Conservation (phyloP, 176 grass and related monocot species). For the Musa schizocarpa region DNA sequence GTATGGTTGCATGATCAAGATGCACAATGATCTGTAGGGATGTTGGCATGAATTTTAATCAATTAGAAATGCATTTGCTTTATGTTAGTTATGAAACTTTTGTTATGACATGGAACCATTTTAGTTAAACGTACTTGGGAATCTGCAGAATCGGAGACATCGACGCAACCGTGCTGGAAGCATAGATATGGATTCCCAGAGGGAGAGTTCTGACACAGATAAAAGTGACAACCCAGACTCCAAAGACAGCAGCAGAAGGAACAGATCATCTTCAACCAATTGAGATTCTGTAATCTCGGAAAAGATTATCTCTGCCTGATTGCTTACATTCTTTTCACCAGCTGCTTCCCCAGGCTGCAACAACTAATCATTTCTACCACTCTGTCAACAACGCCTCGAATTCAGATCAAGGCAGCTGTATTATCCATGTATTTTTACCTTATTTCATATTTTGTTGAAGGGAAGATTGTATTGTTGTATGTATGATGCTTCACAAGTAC, state of each 20-base stretch:
- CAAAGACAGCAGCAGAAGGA: slow-evolving; percentile 37
- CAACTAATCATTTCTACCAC: neutral
- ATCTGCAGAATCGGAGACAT: slow-evolving; percentile 74
- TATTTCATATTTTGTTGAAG: neutral
- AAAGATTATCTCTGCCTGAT: neutral
- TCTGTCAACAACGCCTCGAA: neutral
- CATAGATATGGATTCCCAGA: slow-evolving; percentile 49
- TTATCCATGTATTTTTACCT: neutral
- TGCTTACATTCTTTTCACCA: neutral
- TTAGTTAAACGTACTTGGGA: neutral
- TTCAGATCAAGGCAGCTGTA: neutral
- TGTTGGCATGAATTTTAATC: no score
- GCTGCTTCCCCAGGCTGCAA: neutral
- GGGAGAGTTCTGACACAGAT: slow-evolving; percentile 60
- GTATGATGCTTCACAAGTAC: neutral
- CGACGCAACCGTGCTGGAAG: slow-evolving; percentile 38
- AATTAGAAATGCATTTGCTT: no score
- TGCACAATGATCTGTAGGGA: no score
- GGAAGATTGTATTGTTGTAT: slow-evolving; percentile 1
- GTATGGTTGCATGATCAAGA: no score
- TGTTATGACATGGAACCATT: neutral
- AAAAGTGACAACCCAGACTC: slow-evolving; percentile 72
- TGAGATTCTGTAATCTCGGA: slow-evolving; percentile 12
- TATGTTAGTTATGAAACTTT: no score
- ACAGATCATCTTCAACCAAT: slow-evolving; percentile 32